Evolutionary conservation across 2,329 filamentous ascomycete species (phyloP).

Genomic region (Anthostomella pinea): DNA sequence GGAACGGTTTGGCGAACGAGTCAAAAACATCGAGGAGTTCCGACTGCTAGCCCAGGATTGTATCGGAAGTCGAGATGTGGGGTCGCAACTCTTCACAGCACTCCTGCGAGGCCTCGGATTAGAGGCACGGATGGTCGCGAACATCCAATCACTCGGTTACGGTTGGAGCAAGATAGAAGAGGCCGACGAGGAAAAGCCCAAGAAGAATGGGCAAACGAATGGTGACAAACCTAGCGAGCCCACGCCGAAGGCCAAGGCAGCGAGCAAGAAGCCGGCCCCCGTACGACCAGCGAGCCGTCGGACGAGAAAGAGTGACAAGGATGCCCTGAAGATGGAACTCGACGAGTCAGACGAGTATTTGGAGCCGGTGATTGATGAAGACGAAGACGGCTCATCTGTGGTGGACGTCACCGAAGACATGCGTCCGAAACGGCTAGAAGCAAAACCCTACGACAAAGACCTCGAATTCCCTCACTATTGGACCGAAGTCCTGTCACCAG

Average conservation of each 20-base stretch:
- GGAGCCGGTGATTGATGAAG: constrained; percentile 48
- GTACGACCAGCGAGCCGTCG: constrained; percentile 22
- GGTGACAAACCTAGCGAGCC: constrained; percentile 11
- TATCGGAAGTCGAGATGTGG: constrained; percentile 81
- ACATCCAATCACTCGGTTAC: constrained; percentile 81
- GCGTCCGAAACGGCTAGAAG: constrained; percentile 38
- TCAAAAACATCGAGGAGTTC: constrained; percentile 66
- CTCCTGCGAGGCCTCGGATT: constrained; percentile 76
- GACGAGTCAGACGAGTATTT: constrained; percentile 47
- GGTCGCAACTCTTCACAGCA: constrained; percentile 85
- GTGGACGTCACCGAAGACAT: constrained; percentile 51
- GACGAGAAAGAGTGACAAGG: constrained; percentile 23
- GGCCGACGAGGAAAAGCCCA: constrained; percentile 53
- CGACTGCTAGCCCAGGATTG: constrained; percentile 65
- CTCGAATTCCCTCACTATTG: constrained; percentile 87
- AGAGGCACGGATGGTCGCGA: constrained; percentile 80
- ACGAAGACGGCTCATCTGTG: constrained; percentile 59
- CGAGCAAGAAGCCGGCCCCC: constrained; percentile 16
- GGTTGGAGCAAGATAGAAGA: constrained; percentile 89
- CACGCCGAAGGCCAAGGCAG: constrained; percentile 37
- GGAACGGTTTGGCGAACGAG: constrained; percentile 71
- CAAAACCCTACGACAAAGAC: constrained; percentile 66
- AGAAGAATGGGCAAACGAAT: constrained; percentile 10
- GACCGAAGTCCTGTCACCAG: constrained; percentile 83
- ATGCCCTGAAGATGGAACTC: constrained; percentile 27